These are phyloP conservation scores for Ampelomyces quisqualis DNA, from an alignment of 2,329 filamentous ascomycete species.

Conservation along the genomic window DNA sequence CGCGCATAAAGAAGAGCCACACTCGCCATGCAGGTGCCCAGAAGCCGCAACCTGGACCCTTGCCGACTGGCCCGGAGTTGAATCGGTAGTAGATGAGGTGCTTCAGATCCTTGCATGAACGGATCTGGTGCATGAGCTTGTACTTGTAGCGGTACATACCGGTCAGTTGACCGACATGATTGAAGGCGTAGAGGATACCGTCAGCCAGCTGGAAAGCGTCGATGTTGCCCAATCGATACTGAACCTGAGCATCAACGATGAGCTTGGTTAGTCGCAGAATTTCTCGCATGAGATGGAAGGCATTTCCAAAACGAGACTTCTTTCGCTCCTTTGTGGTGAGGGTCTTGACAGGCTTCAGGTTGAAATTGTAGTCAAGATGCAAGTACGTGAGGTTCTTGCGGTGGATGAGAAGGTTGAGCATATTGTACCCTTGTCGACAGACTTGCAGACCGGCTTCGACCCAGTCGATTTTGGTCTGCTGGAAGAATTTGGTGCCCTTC, in stretches of 20 bases:
- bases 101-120: slow-evolving; percentile 98
- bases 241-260: slow-evolving; percentile 97
- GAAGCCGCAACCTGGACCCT: slow-evolving; percentile 96
- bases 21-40: slow-evolving; percentile 99
- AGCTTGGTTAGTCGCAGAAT: slow-evolving; percentile 94
- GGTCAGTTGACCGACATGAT: slow-evolving; percentile 95
- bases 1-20: slow-evolving; percentile 99
- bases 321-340: slow-evolving; percentile 98
- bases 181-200: slow-evolving; percentile 98
- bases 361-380: slow-evolving; percentile 99
- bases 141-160: slow-evolving; percentile 99
- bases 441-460: slow-evolving; percentile 98
- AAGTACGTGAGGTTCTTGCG: slow-evolving; percentile 98
- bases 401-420: slow-evolving; percentile 96
- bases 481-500: slow-evolving; percentile 98
- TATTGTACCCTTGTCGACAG: slow-evolving; percentile 97
- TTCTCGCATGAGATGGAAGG: slow-evolving; percentile 98
- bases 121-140: slow-evolving; percentile 99
- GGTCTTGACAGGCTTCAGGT: slow-evolving; percentile 97
- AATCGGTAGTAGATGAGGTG: slow-evolving; percentile 99
- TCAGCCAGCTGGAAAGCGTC: slow-evolving; percentile 98
- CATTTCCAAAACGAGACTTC: slow-evolving; percentile 98
- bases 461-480: slow-evolving; percentile 99
- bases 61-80: slow-evolving; percentile 94
- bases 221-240: slow-evolving; percentile 95